Evolutionary conservation across 1,284 basidiomycete species (phyloP), one percentile per base, ranked within the genome.

Genomic region (Takashimella tepidaria): DNA sequence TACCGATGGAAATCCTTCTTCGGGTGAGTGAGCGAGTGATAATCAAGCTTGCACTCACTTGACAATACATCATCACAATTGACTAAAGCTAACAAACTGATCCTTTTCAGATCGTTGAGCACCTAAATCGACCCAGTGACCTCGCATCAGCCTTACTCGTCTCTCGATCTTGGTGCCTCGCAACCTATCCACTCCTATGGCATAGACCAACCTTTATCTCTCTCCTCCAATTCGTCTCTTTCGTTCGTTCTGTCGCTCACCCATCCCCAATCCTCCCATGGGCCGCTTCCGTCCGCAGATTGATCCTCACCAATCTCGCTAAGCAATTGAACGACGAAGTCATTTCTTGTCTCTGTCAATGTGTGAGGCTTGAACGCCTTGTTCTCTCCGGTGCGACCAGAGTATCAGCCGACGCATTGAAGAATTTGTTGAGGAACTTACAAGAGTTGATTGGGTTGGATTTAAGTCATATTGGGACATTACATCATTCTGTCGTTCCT

Each of bases 151-250:
- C 84, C 47, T 80, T 96, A 54, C 83, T 88, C 52, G 93, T 98
- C 27, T 92, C 87, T 37, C 85, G 89, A 54, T 81, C 85, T 12
- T 98, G 96, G 93, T 97, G 92, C 78, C 85, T 93, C 67, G 95
- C 92, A 73, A 86, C 91, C 6, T 92, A 95, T 51, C 92, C 97
- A 72, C 81, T 98, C 19, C 81, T 98, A 20, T 99, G 95, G 95
- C 88, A 93, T 74, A 88, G 90, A 64, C 93, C 95, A 16, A 80
- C 81, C 51, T 82, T 91, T 65, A 77, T 80, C 49, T 78, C 87
- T 40, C 77, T 92, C 54, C 76, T 79, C 19, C 77, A 66, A 20
- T 63, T 70, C 41, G 63, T 61, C 41, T 45, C 50, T 4, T 53
- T 73, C 43, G 49, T 66, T 11, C 57, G 68, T 12, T 59, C 69